A percentile compares a stretch with the other conserved stretches of the same genome.
Conservation (phyloP, 2,329 filamentous ascomycete genomes). For the Fusarium tjaetaba region DNA sequence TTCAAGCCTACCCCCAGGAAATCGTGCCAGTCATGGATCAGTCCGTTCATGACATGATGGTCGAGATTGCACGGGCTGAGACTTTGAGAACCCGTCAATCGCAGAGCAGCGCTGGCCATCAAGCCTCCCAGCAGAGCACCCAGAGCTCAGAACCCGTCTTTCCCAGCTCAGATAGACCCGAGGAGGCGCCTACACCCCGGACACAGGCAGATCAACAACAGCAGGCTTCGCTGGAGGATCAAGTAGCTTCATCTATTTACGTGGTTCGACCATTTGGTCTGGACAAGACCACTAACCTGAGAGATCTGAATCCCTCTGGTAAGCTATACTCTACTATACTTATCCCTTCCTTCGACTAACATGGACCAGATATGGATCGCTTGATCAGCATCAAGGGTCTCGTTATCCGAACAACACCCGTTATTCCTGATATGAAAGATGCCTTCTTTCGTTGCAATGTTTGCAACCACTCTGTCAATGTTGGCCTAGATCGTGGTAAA, state of each 20-base stretch:
- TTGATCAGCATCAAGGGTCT: slow-evolving; percentile 94
- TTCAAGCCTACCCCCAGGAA: slow-evolving; percentile 94
- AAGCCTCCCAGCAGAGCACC: slow-evolving; percentile 55
- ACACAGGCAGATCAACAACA: slow-evolving; percentile 56
- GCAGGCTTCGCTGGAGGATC: slow-evolving; percentile 75
- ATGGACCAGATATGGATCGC: slow-evolving; percentile 85
- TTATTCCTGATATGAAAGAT: slow-evolving; percentile 99
- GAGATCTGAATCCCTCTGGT: slow-evolving; percentile 91
- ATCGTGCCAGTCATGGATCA: slow-evolving; percentile 98
- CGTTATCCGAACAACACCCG: slow-evolving; percentile 93
- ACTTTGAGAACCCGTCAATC: slow-evolving; percentile 74
- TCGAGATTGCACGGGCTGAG: slow-evolving; percentile 85
- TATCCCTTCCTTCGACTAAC: slow-evolving; percentile 13
- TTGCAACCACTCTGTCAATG: slow-evolving; percentile 89
- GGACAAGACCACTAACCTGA: slow-evolving; percentile 87
- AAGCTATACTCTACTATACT: slow-evolving; percentile 38
- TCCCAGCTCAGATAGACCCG: slow-evolving; percentile 80
- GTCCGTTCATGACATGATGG: slow-evolving; percentile 90
- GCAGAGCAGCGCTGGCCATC: slow-evolving; percentile 64
- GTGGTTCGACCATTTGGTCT: slow-evolving; percentile 90
- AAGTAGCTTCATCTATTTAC: slow-evolving; percentile 82
- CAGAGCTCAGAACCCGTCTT: slow-evolving; percentile 80
- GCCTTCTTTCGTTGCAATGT: slow-evolving; percentile 96
- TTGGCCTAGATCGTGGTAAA: slow-evolving; percentile 93
- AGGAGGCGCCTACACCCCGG: slow-evolving; percentile 53